Conservation (phyloP, 169 alveolate species). For the Cryptosporidium baileyi region DNA sequence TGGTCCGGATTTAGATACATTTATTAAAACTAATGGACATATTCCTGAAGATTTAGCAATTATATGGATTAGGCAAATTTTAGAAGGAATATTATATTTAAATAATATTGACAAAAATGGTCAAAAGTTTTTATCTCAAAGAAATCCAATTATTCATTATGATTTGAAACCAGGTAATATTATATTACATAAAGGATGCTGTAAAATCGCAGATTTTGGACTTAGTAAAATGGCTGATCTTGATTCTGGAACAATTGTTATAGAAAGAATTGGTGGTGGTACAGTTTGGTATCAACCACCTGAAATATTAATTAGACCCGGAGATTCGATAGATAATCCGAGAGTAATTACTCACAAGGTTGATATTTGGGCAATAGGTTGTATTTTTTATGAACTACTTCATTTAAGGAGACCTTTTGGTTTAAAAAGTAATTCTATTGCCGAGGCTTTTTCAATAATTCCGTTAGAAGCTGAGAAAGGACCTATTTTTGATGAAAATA, state of each 20-base stretch:
- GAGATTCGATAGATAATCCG: slow-evolving; percentile 75
- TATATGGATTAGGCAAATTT: slow-evolving; percentile 86
- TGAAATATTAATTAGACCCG: slow-evolving; percentile 81
- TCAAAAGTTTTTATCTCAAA: background rate
- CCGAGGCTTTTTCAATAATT: slow-evolving; percentile 72
- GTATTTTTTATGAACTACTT: slow-evolving; percentile 88
- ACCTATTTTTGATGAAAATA: slow-evolving; percentile 67
- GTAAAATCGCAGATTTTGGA: slow-evolving; percentile 89
- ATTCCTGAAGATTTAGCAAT: slow-evolving; percentile 86
- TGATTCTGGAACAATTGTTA: slow-evolving; percentile 60
- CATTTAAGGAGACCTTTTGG: slow-evolving; percentile 78
- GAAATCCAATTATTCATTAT: slow-evolving; percentile 68
- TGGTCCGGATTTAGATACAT: slow-evolving; percentile 87
- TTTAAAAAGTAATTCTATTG: slow-evolving; percentile 72
- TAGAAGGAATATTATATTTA: slow-evolving; percentile 72
- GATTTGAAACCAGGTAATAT: slow-evolving; percentile 89
- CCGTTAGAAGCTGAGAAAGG: slow-evolving; percentile 72
- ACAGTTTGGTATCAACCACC: slow-evolving; percentile 91
- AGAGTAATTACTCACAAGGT: slow-evolving; percentile 73
- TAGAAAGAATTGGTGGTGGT: slow-evolving; percentile 88
- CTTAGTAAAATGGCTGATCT: slow-evolving; percentile 77
- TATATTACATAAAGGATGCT: slow-evolving; percentile 83
- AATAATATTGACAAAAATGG: slow-evolving; percentile 42
- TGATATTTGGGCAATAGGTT: slow-evolving; percentile 91
- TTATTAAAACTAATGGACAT: slow-evolving; percentile 85